Conservation (phyloP, 2,329 filamentous ascomycete species). For the Diaporthe amygdali region DNA sequence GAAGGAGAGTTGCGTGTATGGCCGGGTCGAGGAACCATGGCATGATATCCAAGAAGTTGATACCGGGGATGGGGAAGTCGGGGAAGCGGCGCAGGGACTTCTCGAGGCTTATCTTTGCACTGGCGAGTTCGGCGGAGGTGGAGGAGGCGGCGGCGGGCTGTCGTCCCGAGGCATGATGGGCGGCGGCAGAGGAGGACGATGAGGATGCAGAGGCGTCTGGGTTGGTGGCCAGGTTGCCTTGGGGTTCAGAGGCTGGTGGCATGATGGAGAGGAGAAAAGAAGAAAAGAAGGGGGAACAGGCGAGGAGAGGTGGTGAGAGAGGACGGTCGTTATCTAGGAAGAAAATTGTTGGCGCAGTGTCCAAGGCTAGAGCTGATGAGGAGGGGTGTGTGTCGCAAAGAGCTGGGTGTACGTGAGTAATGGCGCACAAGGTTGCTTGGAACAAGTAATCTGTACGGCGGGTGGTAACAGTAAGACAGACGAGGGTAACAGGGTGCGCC, state of each 20-base stretch:
- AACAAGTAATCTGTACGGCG: neutral
- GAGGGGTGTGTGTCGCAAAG: slow-evolving; percentile 20
- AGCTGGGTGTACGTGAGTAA: slow-evolving; percentile 21
- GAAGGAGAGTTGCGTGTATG: slow-evolving; percentile 78
- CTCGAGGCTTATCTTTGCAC: slow-evolving; percentile 74
- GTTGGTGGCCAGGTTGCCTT: slow-evolving; percentile 37
- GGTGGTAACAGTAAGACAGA: slow-evolving; percentile 3
- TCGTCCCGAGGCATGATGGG: slow-evolving; percentile 66
- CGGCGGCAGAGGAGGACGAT: slow-evolving; percentile 37
- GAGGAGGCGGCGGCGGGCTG: slow-evolving; percentile 66
- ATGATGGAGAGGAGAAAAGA: slow-evolving; percentile 39
- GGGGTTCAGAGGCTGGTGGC: slow-evolving; percentile 36
- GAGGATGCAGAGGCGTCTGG: slow-evolving; percentile 41
- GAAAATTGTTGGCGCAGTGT: slow-evolving; percentile 15
- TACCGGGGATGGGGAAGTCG: slow-evolving; percentile 91
- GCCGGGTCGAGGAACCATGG: slow-evolving; percentile 84
- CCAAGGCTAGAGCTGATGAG: slow-evolving; percentile 7
- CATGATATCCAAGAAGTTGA: slow-evolving; percentile 97
- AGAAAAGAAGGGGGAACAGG: slow-evolving; percentile 34
- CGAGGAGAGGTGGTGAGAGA: slow-evolving; percentile 34
- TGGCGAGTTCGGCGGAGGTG: slow-evolving; percentile 68
- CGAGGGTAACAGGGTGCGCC: neutral
- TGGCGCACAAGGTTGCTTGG: neutral
- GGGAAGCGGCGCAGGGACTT: slow-evolving; percentile 81
- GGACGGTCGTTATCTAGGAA: slow-evolving; percentile 33